phyloP scores from a whole-genome alignment of 352 stramenopile genomes.

The Saprolegnia parasitica region DNA sequence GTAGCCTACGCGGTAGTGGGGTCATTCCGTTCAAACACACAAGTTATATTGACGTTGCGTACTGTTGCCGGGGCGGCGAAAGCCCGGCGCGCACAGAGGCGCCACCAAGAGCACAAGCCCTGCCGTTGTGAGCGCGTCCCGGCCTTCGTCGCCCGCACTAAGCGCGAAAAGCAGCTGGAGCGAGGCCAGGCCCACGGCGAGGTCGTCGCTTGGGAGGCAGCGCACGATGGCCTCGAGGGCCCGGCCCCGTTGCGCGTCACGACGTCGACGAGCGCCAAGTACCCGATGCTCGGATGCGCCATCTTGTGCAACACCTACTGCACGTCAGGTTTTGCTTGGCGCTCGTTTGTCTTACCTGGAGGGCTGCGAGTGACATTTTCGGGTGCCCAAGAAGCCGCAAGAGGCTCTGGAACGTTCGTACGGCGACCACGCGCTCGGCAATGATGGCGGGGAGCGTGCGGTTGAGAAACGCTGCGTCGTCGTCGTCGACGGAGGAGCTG shows the following conservation, averaged over 20 bases:
- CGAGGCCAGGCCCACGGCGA: constrained; percentile 36
- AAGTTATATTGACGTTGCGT: too few species aligned
- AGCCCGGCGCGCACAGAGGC: constrained; percentile 14
- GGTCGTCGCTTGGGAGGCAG: constrained; percentile 40
- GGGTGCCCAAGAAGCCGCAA: constrained; percentile 4
- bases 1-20: constrained; percentile 16
- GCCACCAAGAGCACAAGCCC: constrained; percentile 45
- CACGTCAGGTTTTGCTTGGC: background rate
- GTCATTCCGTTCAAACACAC: too few species aligned
- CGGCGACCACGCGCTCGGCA: background rate
- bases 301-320: constrained; percentile 28
- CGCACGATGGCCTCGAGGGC: constrained; percentile 43
- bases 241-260: constrained; percentile 53
- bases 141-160: constrained; percentile 45
- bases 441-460: constrained; percentile 1
- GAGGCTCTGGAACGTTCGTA: background rate
- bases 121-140: constrained; percentile 55
- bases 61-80: constrained; percentile 26
- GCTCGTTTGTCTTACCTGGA: background rate
- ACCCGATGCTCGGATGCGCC: constrained; percentile 36
- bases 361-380: background rate
- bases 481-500: background rate
- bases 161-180: constrained; percentile 59
- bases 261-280: constrained; percentile 46
- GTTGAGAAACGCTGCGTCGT: constrained; percentile 16